These are phyloP conservation scores for Extremus antarcticus DNA, from an alignment of 495 filamentous ascomycete genomes.

Conservation along the genomic window DNA sequence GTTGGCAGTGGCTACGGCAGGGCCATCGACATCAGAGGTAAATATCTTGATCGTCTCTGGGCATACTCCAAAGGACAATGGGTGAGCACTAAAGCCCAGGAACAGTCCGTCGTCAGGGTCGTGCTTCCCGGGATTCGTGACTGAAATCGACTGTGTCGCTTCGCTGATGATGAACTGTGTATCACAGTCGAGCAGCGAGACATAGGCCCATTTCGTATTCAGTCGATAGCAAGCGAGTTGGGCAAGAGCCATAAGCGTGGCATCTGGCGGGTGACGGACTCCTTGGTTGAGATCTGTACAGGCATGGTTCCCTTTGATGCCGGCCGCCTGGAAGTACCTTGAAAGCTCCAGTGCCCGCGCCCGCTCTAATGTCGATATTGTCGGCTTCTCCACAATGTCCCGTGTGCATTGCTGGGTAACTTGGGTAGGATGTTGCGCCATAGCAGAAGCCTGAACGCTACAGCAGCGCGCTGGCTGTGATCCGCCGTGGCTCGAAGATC, in stretches of 20 bases:
- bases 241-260: neutral
- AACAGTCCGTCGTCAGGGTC: neutral
- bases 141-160: neutral
- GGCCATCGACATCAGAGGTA: neutral
- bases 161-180: neutral
- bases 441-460: too few relatives aligned
- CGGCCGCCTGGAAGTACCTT: neutral
- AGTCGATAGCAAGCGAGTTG: neutral
- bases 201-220: neutral
- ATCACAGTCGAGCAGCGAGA: neutral
- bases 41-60: slow-evolving; percentile 1
- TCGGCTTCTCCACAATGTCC: too few relatives aligned
- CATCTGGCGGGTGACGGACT: neutral
- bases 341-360: neutral
- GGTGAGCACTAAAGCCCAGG: neutral
- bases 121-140: neutral
- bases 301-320: neutral
- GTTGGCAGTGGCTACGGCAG: neutral
- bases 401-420: too few relatives aligned
- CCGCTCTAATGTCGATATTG: neutral
- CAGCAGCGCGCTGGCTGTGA: too few relatives aligned
- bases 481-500: too few relatives aligned
- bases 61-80: neutral
- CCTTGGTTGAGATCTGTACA: neutral
- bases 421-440: too few relatives aligned